Evolutionary conservation across 2,329 filamentous ascomycete genomes (phyloP).

Genomic region (Colletotrichum falcatum): DNA sequence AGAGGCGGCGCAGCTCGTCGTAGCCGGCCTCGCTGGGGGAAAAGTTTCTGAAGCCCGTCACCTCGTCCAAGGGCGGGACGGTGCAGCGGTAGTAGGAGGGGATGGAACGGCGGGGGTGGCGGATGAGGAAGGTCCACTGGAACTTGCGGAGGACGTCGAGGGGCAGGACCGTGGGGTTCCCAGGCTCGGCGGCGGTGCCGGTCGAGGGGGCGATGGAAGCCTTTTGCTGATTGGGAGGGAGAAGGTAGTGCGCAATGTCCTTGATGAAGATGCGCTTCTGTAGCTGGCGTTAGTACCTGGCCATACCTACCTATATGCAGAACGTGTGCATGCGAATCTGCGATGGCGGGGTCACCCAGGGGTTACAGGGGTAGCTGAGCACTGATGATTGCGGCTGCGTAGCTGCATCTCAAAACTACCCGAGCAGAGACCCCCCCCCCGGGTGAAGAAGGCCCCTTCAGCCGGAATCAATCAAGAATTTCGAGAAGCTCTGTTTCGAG

Average conservation of each 20-base stretch:
- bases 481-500: slow-evolving; percentile 39
- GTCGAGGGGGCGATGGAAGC: slow-evolving; percentile 85
- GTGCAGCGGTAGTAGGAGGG: slow-evolving; percentile 97
- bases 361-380: slow-evolving; percentile 5
- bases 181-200: slow-evolving; percentile 70
- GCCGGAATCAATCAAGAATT: slow-evolving; percentile 37
- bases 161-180: slow-evolving; percentile 89
- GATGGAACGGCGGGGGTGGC: slow-evolving; percentile 90
- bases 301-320: too few species aligned
- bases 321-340: not conserved
- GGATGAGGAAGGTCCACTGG: slow-evolving; percentile 97
- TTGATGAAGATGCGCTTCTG: slow-evolving; percentile 98
- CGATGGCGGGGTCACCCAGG: not conserved
- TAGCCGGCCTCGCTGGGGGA: slow-evolving; percentile 92
- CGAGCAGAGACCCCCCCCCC: not conserved
- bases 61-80: slow-evolving; percentile 82
- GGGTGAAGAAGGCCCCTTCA: slow-evolving; percentile 15
- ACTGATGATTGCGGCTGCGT: slow-evolving; percentile 16
- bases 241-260: slow-evolving; percentile 93
- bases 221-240: slow-evolving; percentile 77
- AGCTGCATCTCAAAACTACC: slow-evolving; percentile 27
- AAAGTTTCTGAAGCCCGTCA: slow-evolving; percentile 90
- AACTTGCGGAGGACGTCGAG: slow-evolving; percentile 79
- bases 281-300: slow-evolving; percentile 36
- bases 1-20: slow-evolving; percentile 84